These are phyloP conservation scores for Colletotrichum sp. DNA, from an alignment of 2,329 filamentous ascomycete species.

Conservation along the genomic window DNA sequence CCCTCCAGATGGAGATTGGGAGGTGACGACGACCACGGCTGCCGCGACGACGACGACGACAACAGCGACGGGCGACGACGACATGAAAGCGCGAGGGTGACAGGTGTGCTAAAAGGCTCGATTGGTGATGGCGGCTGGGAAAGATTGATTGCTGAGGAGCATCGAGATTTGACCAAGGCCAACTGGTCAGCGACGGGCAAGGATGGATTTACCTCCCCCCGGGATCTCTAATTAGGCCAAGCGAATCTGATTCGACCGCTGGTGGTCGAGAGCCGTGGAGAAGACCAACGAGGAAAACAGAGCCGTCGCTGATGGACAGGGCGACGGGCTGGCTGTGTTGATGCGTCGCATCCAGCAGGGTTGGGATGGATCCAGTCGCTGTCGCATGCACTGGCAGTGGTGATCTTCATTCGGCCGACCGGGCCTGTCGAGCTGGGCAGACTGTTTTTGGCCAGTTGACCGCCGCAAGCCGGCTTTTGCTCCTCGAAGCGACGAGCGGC, in stretches of 20 bases:
- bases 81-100: not conserved
- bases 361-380: not conserved
- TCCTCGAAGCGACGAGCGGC: not conserved
- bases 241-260: conserved; percentile 2
- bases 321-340: not conserved
- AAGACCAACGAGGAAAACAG: not conserved
- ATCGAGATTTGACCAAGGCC: conserved; percentile 10
- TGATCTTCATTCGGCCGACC: conserved; percentile 19
- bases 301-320: conserved; percentile 3
- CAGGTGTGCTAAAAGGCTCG: not conserved
- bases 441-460: not conserved
- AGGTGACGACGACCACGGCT: not conserved
- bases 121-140: not conserved
- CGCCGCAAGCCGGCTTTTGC: not conserved
- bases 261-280: not conserved
- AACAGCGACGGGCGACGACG: not conserved
- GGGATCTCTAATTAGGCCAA: conserved; percentile 18
- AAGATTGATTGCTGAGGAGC: not conserved
- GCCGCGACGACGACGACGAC: not conserved
- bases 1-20: not conserved
- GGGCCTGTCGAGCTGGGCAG: not conserved
- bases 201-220: conserved; percentile 2
- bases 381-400: not conserved
- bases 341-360: not conserved
- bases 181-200: not conserved